Evolutionary conservation across 1,139 yeast genomes (phyloP).

Genomic region (Candida sanyaensis): DNA sequence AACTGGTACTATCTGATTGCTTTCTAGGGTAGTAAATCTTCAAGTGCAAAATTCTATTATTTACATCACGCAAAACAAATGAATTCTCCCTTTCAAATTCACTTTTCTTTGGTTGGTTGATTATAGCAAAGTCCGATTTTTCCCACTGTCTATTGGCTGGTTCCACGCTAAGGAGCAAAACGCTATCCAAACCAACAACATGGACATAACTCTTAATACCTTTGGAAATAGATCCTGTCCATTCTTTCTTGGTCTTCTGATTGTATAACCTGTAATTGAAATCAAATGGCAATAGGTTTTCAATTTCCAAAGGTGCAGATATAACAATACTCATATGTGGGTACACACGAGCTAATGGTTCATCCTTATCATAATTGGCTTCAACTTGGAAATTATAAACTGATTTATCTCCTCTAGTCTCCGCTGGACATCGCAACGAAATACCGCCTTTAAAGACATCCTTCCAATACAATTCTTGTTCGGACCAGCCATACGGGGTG

Average conservation of each 20-base stretch:
- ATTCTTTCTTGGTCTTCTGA: constrained; percentile 69
- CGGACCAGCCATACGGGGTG: constrained; percentile 68
- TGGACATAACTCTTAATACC: constrained; percentile 77
- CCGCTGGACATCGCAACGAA: constrained; percentile 61
- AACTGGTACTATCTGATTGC: constrained; percentile 46
- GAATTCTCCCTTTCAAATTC: constrained; percentile 59
- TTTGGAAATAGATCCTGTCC: constrained; percentile 61
- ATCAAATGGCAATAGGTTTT: constrained; percentile 84
- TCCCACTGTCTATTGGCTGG: constrained; percentile 66
- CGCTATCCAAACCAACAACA: constrained; percentile 72
- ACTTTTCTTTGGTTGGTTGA: constrained; percentile 59
- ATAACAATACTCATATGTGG: constrained; percentile 82
- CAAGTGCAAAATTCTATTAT: constrained; percentile 49
- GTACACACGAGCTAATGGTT: constrained; percentile 71
- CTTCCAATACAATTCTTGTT: constrained; percentile 64
- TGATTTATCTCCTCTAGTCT: constrained; percentile 35
- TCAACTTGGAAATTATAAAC: constrained; percentile 73
- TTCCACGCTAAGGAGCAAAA: constrained; percentile 70
- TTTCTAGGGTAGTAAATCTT: constrained; percentile 64
- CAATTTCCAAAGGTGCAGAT: constrained; percentile 86
- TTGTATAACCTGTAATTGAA: constrained; percentile 76
- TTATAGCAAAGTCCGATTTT: constrained; percentile 78
- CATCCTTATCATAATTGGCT: constrained; percentile 61
- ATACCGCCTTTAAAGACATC: constrained; percentile 52
- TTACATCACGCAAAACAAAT: constrained; percentile 35